Evolutionary conservation across 257 asterid species (phyloP), one percentile per base, ranked within the genome.

Genomic region (Salvia miltiorrhiza): DNA sequence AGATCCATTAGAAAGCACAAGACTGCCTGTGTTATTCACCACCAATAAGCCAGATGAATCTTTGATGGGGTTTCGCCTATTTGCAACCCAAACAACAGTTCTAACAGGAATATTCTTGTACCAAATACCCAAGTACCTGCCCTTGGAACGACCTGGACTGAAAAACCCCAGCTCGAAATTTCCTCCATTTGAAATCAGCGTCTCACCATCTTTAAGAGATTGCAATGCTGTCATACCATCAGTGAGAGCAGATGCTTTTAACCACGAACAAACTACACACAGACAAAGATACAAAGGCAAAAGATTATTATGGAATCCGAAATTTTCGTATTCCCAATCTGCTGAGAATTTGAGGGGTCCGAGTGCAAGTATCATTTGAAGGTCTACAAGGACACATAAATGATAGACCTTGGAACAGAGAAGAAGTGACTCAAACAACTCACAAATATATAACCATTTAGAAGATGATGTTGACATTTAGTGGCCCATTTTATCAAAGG

Each of bases 31-130:
- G 23, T 16, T 60, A n/a, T 79, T 67, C 65, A 72, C 48, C 47
- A 5, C 72, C 70, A 79, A 69, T 37, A n/a, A 35, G 69, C 84
- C 76, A 9, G 83, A 74, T 3, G 9, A 26, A 69, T 75, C 77
- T 44, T 69, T 73, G 19, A 82, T 28, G 4, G 84, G 82, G 39
- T 45, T 68, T 41, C 5, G 48, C 53, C 80, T 62, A 58, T 82
- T 79, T 35, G 87, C 82, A 67, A 82, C 80, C 82, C 82, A 82
- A 49, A 79, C 80, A n/a, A 76, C 67, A 14, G 84, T 82, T 71
- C 45, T 71, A 53, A 73, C 57, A 0, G 84, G 74, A n/a, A 82
- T 67, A 50, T 82, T 82, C 63, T 77, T 77, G 73, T 76, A 82
- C 84, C 84, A 74, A 58, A 83, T 80, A 45, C 83, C 82, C 44